Percentiles rank a stretch among this genome's conserved stretches.
Evolutionary conservation across 1,284 basidiomycete species (phyloP).

Genomic region (Salmacisia buchloeana): DNA sequence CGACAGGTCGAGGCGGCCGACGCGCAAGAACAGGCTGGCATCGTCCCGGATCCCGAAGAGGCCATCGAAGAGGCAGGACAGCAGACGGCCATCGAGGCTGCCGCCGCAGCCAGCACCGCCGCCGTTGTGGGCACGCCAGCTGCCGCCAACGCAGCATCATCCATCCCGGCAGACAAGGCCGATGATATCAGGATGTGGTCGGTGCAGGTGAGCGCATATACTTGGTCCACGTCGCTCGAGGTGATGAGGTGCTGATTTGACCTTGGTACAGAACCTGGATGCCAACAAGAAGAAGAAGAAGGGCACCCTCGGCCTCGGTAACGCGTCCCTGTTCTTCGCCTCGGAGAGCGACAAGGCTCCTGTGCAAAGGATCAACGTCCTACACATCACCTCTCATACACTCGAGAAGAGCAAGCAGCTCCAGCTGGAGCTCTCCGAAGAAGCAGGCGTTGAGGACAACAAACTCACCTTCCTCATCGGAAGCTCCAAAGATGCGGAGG

Average conservation of each 20-base stretch:
- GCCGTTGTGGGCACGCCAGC: neutral
- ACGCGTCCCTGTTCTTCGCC: constrained; percentile 47
- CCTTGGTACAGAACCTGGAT: constrained; percentile 28
- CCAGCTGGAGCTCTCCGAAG: constrained; percentile 29
- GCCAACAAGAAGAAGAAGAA: constrained; percentile 46
- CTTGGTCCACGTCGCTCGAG: neutral
- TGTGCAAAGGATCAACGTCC: constrained; percentile 42
- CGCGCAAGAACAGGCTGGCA: constrained; percentile 16
- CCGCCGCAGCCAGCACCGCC: constrained; percentile 23
- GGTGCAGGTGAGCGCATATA: constrained; percentile 27
- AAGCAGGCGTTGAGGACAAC: constrained; percentile 27
- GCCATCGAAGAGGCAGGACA: constrained; percentile 17
- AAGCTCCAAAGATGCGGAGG: constrained; percentile 41
- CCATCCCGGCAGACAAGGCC: constrained; percentile 25
- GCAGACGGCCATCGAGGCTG: constrained; percentile 26
- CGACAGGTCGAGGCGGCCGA: constrained; percentile 28
- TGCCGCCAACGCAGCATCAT: constrained; percentile 22
- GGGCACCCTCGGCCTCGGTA: constrained; percentile 48
- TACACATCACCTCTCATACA: constrained; percentile 28
- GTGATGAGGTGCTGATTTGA: neutral
- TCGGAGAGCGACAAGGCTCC: constrained; percentile 48
- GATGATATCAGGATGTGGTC: constrained; percentile 50
- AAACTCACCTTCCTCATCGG: constrained; percentile 36
- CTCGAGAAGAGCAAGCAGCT: constrained; percentile 48
- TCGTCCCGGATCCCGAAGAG: constrained; percentile 24